phyloP scores from a whole-genome alignment of 1,284 basidiomycete species.

The Ganoderma sinense region DNA sequence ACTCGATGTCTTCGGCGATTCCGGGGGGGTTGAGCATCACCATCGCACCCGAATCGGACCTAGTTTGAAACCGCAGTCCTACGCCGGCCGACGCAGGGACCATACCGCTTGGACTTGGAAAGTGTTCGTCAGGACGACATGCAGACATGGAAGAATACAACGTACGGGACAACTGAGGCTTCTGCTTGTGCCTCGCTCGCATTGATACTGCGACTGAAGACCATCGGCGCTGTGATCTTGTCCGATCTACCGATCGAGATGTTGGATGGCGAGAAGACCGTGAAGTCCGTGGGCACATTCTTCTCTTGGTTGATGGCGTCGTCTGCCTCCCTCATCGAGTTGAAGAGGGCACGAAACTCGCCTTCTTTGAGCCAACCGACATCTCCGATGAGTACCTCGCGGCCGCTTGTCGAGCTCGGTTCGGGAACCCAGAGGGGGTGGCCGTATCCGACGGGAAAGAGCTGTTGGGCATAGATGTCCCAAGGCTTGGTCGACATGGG shows the following conservation, averaged over 20 bases:
- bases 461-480: slow-evolving; percentile 28
- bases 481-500: slow-evolving; percentile 10
- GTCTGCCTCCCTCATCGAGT: slow-evolving; percentile 12
- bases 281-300: slow-evolving; percentile 10
- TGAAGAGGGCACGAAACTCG: slow-evolving; percentile 29
- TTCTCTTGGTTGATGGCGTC: slow-evolving; percentile 3
- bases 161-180: neutral
- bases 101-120: neutral
- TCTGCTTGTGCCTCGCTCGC: neutral
- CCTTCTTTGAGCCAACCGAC: slow-evolving; percentile 29
- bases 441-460: slow-evolving; percentile 28
- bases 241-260: slow-evolving; percentile 1
- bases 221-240: slow-evolving; percentile 9
- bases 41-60: slow-evolving; percentile 18
- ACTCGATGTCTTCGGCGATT: neutral
- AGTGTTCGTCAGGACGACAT: neutral
- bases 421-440: slow-evolving; percentile 33
- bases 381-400: slow-evolving; percentile 28
- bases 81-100: neutral
- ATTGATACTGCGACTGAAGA: slow-evolving; percentile 16
- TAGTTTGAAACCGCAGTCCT: slow-evolving; percentile 5
- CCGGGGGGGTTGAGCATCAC: slow-evolving; percentile 16
- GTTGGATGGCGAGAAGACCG: neutral
- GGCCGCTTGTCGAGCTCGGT: neutral
- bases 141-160: neutral